phyloP scores from a whole-genome alignment of 2,329 filamentous ascomycete genomes.

The Cladosporium cucumerinum region DNA sequence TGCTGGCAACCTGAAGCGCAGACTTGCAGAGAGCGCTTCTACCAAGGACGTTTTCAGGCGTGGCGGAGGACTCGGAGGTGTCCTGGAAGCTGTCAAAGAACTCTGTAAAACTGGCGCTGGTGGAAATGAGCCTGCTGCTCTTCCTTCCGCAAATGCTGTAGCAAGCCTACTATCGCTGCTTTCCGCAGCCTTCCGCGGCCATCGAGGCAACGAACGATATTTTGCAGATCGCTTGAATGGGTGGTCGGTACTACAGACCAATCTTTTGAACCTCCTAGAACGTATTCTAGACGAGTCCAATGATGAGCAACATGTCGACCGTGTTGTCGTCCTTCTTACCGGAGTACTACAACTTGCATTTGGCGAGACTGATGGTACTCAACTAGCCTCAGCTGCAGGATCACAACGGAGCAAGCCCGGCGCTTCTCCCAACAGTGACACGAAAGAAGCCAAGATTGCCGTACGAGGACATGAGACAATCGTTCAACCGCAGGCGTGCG shows the following conservation, averaged over 20 bases:
- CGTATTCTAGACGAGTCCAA: not conserved
- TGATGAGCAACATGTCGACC: not conserved
- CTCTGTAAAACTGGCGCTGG: slow-evolving; percentile 16
- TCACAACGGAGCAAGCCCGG: not conserved
- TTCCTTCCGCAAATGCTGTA: slow-evolving; percentile 14
- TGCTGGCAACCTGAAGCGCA: not conserved
- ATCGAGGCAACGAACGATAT: slow-evolving; percentile 83
- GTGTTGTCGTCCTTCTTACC: not conserved
- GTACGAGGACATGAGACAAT: slow-evolving; percentile 9
- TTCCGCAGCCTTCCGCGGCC: slow-evolving; percentile 69
- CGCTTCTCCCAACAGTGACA: not conserved
- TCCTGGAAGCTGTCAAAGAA: slow-evolving; percentile 10
- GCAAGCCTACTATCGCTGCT: slow-evolving; percentile 50
- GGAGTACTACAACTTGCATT: slow-evolving; percentile 6
- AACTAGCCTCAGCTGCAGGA: not conserved
- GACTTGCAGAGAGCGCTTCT: slow-evolving; percentile 6
- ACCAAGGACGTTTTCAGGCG: slow-evolving; percentile 33
- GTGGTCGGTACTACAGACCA: slow-evolving; percentile 47
- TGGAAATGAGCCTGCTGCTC: not conserved
- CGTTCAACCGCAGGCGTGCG: slow-evolving; percentile 13
- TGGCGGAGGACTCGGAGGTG: slow-evolving; percentile 22
- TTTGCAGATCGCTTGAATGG: slow-evolving; percentile 75
- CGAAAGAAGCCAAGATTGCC: not conserved
- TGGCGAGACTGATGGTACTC: slow-evolving; percentile 7
- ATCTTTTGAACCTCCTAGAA: not conserved